Base-by-base conservation (phyloP, 2,329 filamentous ascomycete species). In the Colletotrichum kahawae region DNA sequence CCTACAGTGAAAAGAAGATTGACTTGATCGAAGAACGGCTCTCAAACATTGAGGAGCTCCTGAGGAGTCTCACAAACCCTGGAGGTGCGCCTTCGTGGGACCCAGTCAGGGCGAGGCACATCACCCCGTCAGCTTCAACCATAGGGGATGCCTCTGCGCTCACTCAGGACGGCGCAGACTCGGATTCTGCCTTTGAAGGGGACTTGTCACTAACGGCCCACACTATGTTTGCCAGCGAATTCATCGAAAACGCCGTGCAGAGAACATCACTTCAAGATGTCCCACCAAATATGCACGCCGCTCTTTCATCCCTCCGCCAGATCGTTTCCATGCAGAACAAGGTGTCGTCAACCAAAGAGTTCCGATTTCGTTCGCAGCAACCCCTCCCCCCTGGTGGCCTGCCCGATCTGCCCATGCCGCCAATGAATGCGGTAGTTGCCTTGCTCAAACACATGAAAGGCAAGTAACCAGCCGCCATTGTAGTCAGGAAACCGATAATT, bases 361-460 rank as follows among this genome's bases (percentile, higher is more conserved):
- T 87, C 29, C 84, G 86, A 12, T 89, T 90, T 67, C 84, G 82
- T 43, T 81, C 87, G 12, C 87, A 88, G 64, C 86, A 86, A 68
- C 82, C 85, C 1, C 76, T 90, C 7, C 87, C 88, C 0, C 83
- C 82, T 4, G 87, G 86, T 4, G 86, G 86, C 2, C 80, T 91
- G 27, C 82, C 84, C n/a, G 88, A 90, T 68, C 81, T 91, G n/a
- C 85, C 87, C 4, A 86, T 91, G 84, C 90, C 90, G 9, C 89
- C 90, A 1, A 86, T 89, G 81, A 82, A 86, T 7, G 80, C 88
- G 3, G 89, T 91, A 3, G 85, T 90, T 3, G 81, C 82, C 10
- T 80, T 89, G 48, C 80, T 91, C 62, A 88, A 89, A 67, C 85
- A 88, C 59, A 82, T 88, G 63, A 89, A 88, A 79, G 80, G 88